Conservation (phyloP, 352 stramenopile genomes). For the Globisporangium nunn region DNA sequence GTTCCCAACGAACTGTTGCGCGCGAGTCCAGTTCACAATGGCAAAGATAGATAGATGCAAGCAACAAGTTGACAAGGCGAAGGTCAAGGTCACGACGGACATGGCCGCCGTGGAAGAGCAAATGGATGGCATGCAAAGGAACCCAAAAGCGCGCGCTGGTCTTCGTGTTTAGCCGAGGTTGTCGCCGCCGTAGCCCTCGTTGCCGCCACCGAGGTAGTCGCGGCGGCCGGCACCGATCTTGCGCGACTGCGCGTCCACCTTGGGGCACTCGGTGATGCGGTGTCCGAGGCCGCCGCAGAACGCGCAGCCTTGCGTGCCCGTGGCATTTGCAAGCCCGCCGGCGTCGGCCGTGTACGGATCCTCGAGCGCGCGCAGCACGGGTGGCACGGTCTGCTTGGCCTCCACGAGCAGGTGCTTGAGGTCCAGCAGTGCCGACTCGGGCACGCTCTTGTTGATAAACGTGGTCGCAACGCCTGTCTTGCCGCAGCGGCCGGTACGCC, state of each 20-base stretch:
- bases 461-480: conserved; percentile 98
- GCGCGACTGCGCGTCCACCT: conserved; percentile 96
- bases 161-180: conserved; percentile 44
- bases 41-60: too few species aligned
- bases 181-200: conserved; percentile 93
- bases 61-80: too few species aligned
- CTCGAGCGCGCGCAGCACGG: conserved; percentile 96
- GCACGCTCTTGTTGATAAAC: conserved; percentile 98
- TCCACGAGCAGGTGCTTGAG: conserved; percentile 98
- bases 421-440: conserved; percentile 95
- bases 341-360: conserved; percentile 86
- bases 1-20: too few species aligned
- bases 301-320: conserved; percentile 91
- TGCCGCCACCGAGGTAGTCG: conserved; percentile 91
- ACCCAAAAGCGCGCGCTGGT: too few species aligned
- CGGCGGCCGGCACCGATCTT: conserved; percentile 91
- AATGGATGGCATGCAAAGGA: too few species aligned
- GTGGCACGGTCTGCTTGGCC: conserved; percentile 97
- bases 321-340: conserved; percentile 47
- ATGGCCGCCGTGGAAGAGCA: too few species aligned
- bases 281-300: conserved; percentile 98
- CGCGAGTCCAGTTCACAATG: too few species aligned
- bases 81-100: too few species aligned
- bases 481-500: conserved; percentile 95
- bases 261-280: conserved; percentile 98